Evolutionary conservation across 305 asterid genomes (phyloP), one percentile per base, ranked within the genome.

Genomic region (Solanum hybrid): DNA sequence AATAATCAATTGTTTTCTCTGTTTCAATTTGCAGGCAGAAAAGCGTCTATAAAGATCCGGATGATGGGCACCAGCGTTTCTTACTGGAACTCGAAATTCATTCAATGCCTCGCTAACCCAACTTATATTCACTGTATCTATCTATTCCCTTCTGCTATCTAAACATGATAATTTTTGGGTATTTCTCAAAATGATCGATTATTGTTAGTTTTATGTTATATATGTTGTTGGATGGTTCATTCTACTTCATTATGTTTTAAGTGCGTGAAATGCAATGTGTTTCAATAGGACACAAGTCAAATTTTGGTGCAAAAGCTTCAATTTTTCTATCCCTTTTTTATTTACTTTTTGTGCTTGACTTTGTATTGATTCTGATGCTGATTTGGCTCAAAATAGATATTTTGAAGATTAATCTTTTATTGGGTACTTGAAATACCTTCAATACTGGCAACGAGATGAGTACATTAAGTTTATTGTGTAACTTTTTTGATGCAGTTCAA

Each of bases 301-400:
- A 27, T 82, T 29, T 51, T 6, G 87, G 29, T 82, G 29, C 37
- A 82, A 69, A 66, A 81, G n/a, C 26, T 29, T 82, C 40, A 27
- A 31, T 42, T 17, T 89, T 38, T 10, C 66, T 17, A 10, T 51
- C 7, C 17, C 6, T 22, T 84, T 42, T 10, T 72, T 7, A 27
- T 14, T 72, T 60, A 56, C n/a, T 7, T 60, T 60, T 60, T 60
- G 11, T 60, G 26, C 71, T 60, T 0, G 26, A 60, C 71, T 60
- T 24, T 89, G 77, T 88, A 60, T 71, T 81, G 29, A 42, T 81
- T 42, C 10, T 81, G 72, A 85, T 89, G 89, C 92, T 96, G 99
- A 97, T 95, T 95, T 97, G 95, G 99, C 99, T 91, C 98, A 97
- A 91, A 97, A 97, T 90, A 91, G 98, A 79, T 97, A 96, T 91